These are phyloP conservation scores for Blastocladiella britannica DNA, from an alignment of 192 early-diverging fungal species.

Conservation along the genomic window DNA sequence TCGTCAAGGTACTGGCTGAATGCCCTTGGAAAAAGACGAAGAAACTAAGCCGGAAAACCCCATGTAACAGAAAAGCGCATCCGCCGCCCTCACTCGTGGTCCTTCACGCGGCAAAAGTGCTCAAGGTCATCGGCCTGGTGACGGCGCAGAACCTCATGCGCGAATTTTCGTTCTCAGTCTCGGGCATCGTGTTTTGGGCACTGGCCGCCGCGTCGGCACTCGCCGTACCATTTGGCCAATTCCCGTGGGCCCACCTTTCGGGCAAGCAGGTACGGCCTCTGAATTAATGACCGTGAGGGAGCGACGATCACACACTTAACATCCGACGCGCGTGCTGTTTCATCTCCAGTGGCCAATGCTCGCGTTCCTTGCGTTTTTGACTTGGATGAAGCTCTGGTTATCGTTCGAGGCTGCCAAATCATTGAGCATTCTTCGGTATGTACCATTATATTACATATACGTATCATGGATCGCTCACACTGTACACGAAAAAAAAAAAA, in stretches of 20 bases:
- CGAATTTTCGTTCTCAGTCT: not conserved
- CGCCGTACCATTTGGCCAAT: not conserved
- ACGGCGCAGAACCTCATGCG: not conserved
- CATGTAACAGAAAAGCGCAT: too few relatives aligned
- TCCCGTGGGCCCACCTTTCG: not conserved
- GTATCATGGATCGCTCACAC: too few relatives aligned
- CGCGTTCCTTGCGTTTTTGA: not conserved
- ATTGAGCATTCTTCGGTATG: not conserved
- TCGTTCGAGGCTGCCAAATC: not conserved
- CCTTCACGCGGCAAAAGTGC: not conserved
- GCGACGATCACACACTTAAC: too few relatives aligned
- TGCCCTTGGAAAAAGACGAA: too few relatives aligned
- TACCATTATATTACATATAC: too few relatives aligned
- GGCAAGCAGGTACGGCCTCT: not conserved
- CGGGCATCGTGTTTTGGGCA: not conserved
- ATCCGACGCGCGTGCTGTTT: not conserved
- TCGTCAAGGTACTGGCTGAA: too few relatives aligned
- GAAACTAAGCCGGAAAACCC: too few relatives aligned
- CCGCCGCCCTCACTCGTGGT: not conserved
- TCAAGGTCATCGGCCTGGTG: not conserved
- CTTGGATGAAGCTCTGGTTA: not conserved
- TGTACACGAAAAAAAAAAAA: too few relatives aligned
- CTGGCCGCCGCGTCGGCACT: not conserved
- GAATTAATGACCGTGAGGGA: too few relatives aligned
- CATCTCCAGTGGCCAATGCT: not conserved